phyloP scores from a whole-genome alignment of 139 green algal species.

The Picochlorum sp. region DNA sequence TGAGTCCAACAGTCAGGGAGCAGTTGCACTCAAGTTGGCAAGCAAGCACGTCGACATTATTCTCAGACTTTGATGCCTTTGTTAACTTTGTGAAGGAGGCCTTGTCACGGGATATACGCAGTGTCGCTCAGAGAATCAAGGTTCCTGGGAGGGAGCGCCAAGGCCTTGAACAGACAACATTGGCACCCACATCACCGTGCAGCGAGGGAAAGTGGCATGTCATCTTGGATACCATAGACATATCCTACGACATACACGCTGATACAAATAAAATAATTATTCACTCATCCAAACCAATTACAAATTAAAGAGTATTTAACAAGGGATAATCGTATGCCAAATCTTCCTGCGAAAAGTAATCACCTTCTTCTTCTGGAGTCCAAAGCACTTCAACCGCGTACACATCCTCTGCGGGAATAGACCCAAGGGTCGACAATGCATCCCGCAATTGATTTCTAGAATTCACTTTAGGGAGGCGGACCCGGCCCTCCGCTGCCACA shows the following conservation, averaged over 20 bases:
- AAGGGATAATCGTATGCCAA: constrained; percentile 54
- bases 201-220: constrained; percentile 39
- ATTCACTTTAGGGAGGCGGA: constrained; percentile 65
- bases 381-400: constrained; percentile 95
- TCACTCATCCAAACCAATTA: too few relatives aligned
- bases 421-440: constrained; percentile 63
- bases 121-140: constrained; percentile 46
- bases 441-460: constrained; percentile 37
- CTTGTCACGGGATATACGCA: constrained; percentile 60
- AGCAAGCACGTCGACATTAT: constrained; percentile 7
- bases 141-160: constrained; percentile 19
- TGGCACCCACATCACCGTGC: too few relatives aligned
- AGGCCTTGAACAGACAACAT: constrained; percentile 7
- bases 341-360: constrained; percentile 76
- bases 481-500: constrained; percentile 54
- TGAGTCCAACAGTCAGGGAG: constrained; percentile 1
- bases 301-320: constrained; percentile 13
- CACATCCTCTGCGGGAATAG: constrained; percentile 37
- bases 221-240: constrained; percentile 44
- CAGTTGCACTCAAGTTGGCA: constrained; percentile 13
- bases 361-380: constrained; percentile 84
- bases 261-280: too few relatives aligned
- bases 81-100: constrained; percentile 37
- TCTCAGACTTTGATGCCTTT: constrained; percentile 16
- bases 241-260: constrained; percentile 5